phyloP scores from a whole-genome alignment of 345 rosid genomes.

The Lepidium aucheri region DNA sequence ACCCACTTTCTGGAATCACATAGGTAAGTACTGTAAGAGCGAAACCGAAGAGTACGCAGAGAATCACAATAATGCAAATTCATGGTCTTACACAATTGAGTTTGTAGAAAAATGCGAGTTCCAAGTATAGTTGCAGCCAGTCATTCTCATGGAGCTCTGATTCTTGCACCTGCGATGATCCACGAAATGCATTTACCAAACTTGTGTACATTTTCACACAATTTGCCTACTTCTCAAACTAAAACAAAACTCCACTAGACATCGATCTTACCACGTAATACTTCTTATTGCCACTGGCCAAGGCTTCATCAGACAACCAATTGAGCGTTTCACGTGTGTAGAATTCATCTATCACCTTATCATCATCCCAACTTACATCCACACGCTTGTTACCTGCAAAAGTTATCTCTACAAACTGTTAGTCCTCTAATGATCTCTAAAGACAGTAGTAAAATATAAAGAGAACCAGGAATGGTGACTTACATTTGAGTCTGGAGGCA shows the following conservation, averaged over 20 bases:
- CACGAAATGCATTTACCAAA: background rate
- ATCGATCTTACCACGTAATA: background rate
- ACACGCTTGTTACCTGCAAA: background rate
- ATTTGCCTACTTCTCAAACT: background rate
- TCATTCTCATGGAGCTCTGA: slow-evolving; percentile 1
- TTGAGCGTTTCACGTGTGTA: background rate
- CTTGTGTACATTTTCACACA: background rate
- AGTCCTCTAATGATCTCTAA: no score
- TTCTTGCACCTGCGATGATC: slow-evolving; percentile 1
- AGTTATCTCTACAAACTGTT: no score
- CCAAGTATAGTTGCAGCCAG: background rate
- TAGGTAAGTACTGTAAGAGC: background rate
- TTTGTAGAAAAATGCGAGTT: background rate
- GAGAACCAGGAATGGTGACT: no score
- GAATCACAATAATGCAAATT: background rate
- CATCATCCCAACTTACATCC: background rate
- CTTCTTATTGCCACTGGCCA: background rate
- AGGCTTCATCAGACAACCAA: background rate
- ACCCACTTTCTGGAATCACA: background rate
- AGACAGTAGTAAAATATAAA: no score
- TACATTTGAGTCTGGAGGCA: no score
- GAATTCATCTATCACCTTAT: background rate
- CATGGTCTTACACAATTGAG: background rate
- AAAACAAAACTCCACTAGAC: background rate
- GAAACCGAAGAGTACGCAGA: background rate